Conservation (phyloP, 495 filamentous ascomycete genomes). For the Trichoderma asperelloides region DNA sequence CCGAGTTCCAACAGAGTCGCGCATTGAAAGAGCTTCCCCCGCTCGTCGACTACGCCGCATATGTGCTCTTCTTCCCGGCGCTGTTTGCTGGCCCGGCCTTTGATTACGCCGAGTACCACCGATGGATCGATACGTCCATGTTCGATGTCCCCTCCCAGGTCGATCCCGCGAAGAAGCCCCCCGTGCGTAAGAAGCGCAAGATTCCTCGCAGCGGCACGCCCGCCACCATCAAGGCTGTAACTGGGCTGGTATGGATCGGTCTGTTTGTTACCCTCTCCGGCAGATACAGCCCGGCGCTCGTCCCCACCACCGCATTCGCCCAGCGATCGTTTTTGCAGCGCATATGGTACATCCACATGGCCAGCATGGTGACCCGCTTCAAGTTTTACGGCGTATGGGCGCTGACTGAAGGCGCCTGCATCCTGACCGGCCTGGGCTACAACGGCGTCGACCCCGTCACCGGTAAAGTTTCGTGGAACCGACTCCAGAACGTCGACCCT, state of each 20-base stretch:
- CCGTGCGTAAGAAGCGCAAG: constrained; percentile 84
- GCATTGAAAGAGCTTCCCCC: constrained; percentile 63
- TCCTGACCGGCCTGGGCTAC: constrained; percentile 87
- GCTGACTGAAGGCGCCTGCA: constrained; percentile 89
- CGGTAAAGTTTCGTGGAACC: constrained; percentile 78
- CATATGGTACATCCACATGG: constrained; percentile 69
- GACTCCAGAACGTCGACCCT: constrained; percentile 79
- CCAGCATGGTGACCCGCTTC: constrained; percentile 66
- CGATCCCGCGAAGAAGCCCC: constrained; percentile 71
- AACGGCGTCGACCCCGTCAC: constrained; percentile 81
- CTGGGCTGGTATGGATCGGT: constrained; percentile 70
- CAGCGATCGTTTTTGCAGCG: constrained; percentile 59
- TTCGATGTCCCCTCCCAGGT: constrained; percentile 75
- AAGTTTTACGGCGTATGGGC: constrained; percentile 98
- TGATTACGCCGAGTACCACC: constrained; percentile 84
- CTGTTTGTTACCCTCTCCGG: constrained; percentile 64
- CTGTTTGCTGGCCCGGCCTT: constrained; percentile 84
- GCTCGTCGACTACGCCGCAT: constrained; percentile 74
- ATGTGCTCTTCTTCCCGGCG: constrained; percentile 89
- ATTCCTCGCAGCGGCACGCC: constrained; percentile 88
- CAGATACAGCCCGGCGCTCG: constrained; percentile 51
- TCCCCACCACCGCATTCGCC: constrained; percentile 55
- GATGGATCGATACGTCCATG: constrained; percentile 90
- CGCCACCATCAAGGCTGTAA: constrained; percentile 64
- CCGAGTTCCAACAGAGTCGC: constrained; percentile 77